phyloP scores from a whole-genome alignment of 106 monocot species.

The Ottelia alismoides region DNA sequence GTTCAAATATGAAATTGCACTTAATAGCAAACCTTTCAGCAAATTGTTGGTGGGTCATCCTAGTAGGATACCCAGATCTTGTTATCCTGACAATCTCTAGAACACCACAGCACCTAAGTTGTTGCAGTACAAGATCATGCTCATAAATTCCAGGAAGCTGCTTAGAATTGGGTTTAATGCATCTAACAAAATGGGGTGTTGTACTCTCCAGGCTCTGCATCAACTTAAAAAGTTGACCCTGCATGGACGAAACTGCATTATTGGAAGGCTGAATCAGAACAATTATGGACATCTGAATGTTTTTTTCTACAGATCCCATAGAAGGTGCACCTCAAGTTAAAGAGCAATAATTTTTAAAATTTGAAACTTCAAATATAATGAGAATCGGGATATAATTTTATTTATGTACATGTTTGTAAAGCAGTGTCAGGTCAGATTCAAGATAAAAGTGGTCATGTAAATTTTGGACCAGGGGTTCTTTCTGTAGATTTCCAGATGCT shows the following conservation, averaged over 20 bases:
- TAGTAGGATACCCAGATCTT: conserved; percentile 42
- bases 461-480: too few relatives aligned
- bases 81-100: conserved; percentile 45
- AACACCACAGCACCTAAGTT: conserved; percentile 52
- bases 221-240: conserved; percentile 46
- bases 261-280: too few relatives aligned
- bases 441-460: too few relatives aligned
- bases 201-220: conserved; percentile 50
- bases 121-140: conserved; percentile 33
- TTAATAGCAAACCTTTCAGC: conserved; percentile 20
- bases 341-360: too few relatives aligned
- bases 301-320: too few relatives aligned
- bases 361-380: too few relatives aligned
- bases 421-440: too few relatives aligned
- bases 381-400: too few relatives aligned
- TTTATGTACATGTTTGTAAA: too few relatives aligned
- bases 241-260: conserved; percentile 9
- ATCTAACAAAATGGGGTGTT: conserved; percentile 48
- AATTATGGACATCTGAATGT: too few relatives aligned
- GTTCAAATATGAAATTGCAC: neutral
- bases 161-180: conserved; percentile 46
- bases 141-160: conserved; percentile 35
- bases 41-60: conserved; percentile 49
- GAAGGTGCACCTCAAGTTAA: too few relatives aligned
- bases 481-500: too few relatives aligned